Evolutionary conservation across 805 yeast species (phyloP), one percentile per base, ranked within the genome.

Genomic region (Priceomyces melissophilus): DNA sequence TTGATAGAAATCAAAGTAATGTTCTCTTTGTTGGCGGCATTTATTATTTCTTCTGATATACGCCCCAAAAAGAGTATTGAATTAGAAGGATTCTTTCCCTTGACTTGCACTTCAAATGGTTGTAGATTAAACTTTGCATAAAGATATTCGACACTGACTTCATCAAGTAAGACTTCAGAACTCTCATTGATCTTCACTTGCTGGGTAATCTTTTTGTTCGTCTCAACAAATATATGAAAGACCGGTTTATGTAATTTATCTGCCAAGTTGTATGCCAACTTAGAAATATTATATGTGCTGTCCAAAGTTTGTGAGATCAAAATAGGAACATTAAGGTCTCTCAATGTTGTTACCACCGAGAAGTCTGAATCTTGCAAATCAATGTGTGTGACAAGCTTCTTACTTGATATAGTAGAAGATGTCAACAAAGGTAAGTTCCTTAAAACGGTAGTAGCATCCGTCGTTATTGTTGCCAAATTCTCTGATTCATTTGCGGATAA

Each of bases 11-110:
- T 61, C 26, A 84, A 57, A 32, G 81, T 76, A 13, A 70, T 67
- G 32, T 61, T 56, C 27, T 67, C 61, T 27, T 61, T 52, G 15
- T 59, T 52, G 20, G 66, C 62, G n/a, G 72, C 69, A 9, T 60
- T 47, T 3, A 72, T 52, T 35, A 82, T 64, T 11, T 67, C 68
- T 3, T 65, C 61, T 15, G 64, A 66, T 33, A 78, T 69, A 38
- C 79, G 73, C 40, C 95, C 93, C 45, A 88, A 70, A 37, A 81
- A 70, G 13, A 88, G 72, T 12, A 84, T 59, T 1, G 82, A 77
- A 44, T 76, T 69, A 26, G 65, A 61, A 6, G 84, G 73, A 7
- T 58, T 53, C 5, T 54, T 47, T 29, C 70, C 55, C 32, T 52
- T 49, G 47, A 63, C 66, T 29, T 60, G 58, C 16, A 54, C 38